Evolutionary conservation across 495 filamentous ascomycete genomes (phyloP), one percentile per base, ranked within the genome.

Genomic region (Talaromyces trachyspermus): DNA sequence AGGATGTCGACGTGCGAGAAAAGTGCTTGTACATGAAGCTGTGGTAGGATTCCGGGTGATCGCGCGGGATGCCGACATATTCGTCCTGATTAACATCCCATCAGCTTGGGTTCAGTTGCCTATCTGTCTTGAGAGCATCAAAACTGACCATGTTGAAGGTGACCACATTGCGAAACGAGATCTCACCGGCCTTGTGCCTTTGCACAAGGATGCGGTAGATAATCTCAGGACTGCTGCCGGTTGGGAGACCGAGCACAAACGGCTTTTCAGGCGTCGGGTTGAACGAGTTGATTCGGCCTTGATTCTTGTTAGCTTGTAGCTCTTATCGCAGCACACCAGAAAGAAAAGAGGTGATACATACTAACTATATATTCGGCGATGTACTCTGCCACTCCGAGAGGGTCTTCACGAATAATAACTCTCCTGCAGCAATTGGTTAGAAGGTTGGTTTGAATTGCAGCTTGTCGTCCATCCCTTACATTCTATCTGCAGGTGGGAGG

Each of bases 11-110:
- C 81, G 60, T 91, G 86, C 3, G 83, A 85, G 71, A 94, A 94
- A 91, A 88, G 64, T 91, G 75, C 65, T 83, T 85, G 72, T 86
- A 90, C 88, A 94, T 91, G 70, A 90, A 94, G 46, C 81, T 83
- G 69, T 90, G 87, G 67, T 91, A 91, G 59, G 79, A 85, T 61
- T 89, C 79, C 9, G 86, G 84, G 60, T 91, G 86, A 52, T 88
- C 85, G 49, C 83, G 77, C 23, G 87, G 83, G 46, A 94, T 76
- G 32, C 84, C 83, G 55, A 91, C 82, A 61, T 91, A 94, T 69
- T 94, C 87, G 65, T 91, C 88, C 86, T 90, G 46, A 43, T 25
- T 43, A 2, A 27, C 7, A 52, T 55, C 15, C n/a, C 22, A 6
- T 38, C 35, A 19, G 19, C 12, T 23, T 40, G n/a, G 1, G 23